Conservation (phyloP, 139 green algal genomes). For the Chlorella vulgaris region DNA sequence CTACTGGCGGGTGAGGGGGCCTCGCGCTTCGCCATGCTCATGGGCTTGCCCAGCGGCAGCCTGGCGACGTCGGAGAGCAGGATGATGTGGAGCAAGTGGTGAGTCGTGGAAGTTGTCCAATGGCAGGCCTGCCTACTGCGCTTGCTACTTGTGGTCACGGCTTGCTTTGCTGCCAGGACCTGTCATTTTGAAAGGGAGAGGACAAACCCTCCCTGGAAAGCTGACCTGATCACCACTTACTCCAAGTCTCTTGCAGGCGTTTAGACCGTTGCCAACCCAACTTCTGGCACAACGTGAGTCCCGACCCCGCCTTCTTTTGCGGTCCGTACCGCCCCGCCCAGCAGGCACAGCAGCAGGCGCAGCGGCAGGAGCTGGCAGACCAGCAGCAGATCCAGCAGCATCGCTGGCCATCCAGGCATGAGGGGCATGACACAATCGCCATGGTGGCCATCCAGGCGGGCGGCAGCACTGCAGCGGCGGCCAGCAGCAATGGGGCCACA, state of each 20-base stretch:
- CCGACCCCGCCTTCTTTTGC: conserved; percentile 52
- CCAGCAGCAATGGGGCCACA: conserved; percentile 64
- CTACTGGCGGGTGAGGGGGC: conserved; percentile 68
- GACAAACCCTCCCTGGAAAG: too few relatives aligned
- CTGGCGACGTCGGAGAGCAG: conserved; percentile 55
- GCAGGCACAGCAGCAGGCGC: conserved; percentile 3
- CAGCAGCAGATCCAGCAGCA: not conserved
- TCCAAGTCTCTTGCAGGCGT: too few relatives aligned
- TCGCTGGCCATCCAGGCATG: not conserved
- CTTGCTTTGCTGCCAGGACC: too few relatives aligned
- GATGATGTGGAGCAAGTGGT: conserved; percentile 37
- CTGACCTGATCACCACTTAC: too few relatives aligned
- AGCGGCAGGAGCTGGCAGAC: not conserved
- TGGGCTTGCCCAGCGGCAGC: conserved; percentile 56
- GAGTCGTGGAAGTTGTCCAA: not conserved
- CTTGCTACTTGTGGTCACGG: not conserved
- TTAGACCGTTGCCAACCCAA: conserved; percentile 71
- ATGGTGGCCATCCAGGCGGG: conserved; percentile 64
- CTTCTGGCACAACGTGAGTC: conserved; percentile 62
- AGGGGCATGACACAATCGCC: conserved; percentile 76
- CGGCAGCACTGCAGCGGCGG: conserved; percentile 28
- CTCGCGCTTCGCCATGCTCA: conserved; percentile 63
- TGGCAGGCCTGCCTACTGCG: not conserved
- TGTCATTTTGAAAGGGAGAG: too few relatives aligned
- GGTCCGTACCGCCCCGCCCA: conserved; percentile 61